A percentile compares a stretch with the other conserved stretches of the same genome.
These are phyloP conservation scores for Rutidosis leptorrhynchoides DNA, from an alignment of 129 eudicot species.

Conservation along the genomic window DNA sequence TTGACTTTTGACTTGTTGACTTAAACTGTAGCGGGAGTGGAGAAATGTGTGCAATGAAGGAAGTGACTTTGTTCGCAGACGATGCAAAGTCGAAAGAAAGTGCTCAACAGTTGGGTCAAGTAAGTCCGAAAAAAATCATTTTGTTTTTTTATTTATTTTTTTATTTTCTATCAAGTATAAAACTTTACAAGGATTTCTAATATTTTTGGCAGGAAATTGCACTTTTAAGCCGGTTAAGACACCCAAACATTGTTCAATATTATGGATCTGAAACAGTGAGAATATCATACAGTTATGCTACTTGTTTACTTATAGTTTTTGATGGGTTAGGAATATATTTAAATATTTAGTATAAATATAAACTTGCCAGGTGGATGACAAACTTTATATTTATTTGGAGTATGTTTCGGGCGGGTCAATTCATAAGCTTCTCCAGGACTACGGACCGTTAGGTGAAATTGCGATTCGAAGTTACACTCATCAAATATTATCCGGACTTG, in stretches of 20 bases:
- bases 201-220: constrained; percentile 52
- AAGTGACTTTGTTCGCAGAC: constrained; percentile 53
- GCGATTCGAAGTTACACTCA: constrained; percentile 60
- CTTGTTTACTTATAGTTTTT: neutral
- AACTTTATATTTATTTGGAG: constrained; percentile 65
- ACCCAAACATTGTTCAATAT: constrained; percentile 66
- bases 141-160: constrained; percentile 1
- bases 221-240: constrained; percentile 54
- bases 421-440: constrained; percentile 68
- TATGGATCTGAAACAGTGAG: constrained; percentile 55
- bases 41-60: constrained; percentile 81
- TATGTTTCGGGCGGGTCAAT: constrained; percentile 80
- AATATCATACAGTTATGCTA: neutral
- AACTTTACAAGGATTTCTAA: constrained; percentile 7
- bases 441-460: constrained; percentile 60
- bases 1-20: constrained; percentile 3
- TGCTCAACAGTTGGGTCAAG: constrained; percentile 62
- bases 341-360: constrained; percentile 11
- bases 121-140: too few relatives aligned
- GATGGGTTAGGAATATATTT: constrained; percentile 10
- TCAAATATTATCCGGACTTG: constrained; percentile 62
- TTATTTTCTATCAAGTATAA: neutral
- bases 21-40: constrained; percentile 50
- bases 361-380: constrained; percentile 56
- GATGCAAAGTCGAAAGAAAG: constrained; percentile 62